Evolutionary conservation across 148 eudicot species (phyloP), one percentile per base, ranked within the genome.

Genomic region (Pouteria glomerata): DNA sequence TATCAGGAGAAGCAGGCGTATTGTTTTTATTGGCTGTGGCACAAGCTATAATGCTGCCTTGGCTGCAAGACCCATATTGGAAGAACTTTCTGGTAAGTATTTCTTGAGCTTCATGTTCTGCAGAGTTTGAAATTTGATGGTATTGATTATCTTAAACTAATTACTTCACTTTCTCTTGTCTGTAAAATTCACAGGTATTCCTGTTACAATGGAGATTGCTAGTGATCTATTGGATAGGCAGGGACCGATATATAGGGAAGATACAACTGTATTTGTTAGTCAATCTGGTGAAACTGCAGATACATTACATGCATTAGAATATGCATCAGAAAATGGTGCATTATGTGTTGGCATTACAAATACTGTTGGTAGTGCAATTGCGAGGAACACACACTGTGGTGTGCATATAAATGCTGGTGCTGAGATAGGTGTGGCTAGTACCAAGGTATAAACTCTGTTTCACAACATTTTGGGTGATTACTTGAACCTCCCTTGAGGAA

Each of bases 261-360:
- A 96, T 78, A 96, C 99, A 26, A 84, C 90, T 70, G 96, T 90
- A 52, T 96, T 96, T 82, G 99, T 96, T 53, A 96, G 99, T 81
- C 99, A 96, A 74, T 96, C 99, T 61, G 99, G 99, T 61, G 99
- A 96, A 90, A 96, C 99, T 63, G 96, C 97, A 30, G 99, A 96
- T 74, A 96, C 99, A 19, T 79, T 96, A 66, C 86, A 82, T 33
- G 99, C 99, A 61, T 77, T 96, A 61, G 94, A 96, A 35, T 96
- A 96, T 83, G 97, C 99, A 55, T 73, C 87, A 61, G 92, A 87
- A 73, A 96, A 92, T 82, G 99, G 96, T 69, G 99, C 99, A 42
- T 73, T 96, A 68, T 96, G 99, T 78, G 97, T 96, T 61, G 99
- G 99, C 71, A 88, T 96, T 60, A 96, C 97, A 31, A 96, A 96